These are phyloP conservation scores for Aspergillus bombycis DNA, from an alignment of 2,329 filamentous ascomycete species.

Conservation along the genomic window DNA sequence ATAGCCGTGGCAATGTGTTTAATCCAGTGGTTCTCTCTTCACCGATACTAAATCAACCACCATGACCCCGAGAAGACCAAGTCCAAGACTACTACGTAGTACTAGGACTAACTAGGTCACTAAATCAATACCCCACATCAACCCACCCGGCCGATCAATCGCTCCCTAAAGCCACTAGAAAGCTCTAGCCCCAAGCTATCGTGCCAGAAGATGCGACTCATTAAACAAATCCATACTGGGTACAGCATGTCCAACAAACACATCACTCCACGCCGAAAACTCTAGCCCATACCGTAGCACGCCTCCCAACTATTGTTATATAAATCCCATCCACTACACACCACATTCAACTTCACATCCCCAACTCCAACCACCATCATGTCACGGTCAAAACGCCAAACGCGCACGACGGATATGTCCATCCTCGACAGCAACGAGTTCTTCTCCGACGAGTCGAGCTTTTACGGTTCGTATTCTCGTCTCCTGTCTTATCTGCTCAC, in stretches of 20 bases:
- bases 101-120: too few relatives aligned
- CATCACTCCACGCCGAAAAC: not conserved
- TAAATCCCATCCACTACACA: not conserved
- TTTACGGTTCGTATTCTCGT: constrained; percentile 42
- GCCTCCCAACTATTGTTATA: not conserved
- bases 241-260: not conserved
- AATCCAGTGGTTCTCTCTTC: too few relatives aligned
- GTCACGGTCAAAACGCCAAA: not conserved
- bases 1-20: too few relatives aligned
- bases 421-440: constrained; percentile 18
- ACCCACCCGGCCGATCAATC: not conserved
- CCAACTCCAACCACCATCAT: too few relatives aligned
- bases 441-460: constrained; percentile 49
- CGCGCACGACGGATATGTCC: not conserved
- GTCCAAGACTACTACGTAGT: too few relatives aligned
- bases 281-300: not conserved
- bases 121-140: not conserved
- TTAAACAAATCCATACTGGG: too few relatives aligned
- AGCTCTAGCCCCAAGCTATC: not conserved
- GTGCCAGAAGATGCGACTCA: not conserved
- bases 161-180: too few relatives aligned
- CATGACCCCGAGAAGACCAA: too few relatives aligned
- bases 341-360: too few relatives aligned
- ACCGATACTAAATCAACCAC: too few relatives aligned
- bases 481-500: not conserved